Evolutionary conservation across 768 basidiomycete species (phyloP).

Genomic region (Lactarius hatsudake): DNA sequence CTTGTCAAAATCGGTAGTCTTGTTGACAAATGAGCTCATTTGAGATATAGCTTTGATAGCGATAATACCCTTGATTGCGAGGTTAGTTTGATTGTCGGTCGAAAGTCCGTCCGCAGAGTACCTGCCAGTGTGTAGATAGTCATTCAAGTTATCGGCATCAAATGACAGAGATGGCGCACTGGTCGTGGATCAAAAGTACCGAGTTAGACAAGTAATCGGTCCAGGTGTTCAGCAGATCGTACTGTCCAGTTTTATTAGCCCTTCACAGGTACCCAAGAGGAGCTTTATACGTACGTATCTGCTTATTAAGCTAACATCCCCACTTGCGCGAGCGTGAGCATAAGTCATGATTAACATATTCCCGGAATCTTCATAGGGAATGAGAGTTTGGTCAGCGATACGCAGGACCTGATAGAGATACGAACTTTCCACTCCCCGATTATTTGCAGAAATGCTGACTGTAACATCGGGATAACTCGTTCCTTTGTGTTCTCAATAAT

Average conservation of each 20-base stretch:
- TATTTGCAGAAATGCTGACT: background rate
- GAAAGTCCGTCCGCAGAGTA: constrained; percentile 11
- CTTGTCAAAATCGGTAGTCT: constrained; percentile 25
- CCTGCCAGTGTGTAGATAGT: constrained; percentile 6
- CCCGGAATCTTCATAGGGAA: constrained; percentile 29
- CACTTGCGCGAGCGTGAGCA: constrained; percentile 30
- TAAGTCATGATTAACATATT: constrained; percentile 39
- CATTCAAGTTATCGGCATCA: constrained; percentile 22
- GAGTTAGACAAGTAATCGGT: constrained; percentile 34
- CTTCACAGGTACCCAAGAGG: too few species aligned
- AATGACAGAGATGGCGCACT: constrained; percentile 49
- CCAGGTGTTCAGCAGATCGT: constrained; percentile 33
- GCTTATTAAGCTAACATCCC: constrained; percentile 29
- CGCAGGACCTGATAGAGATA: background rate
- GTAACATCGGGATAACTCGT: constrained; percentile 10
- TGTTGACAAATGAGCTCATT: constrained; percentile 39
- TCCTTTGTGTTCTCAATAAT: background rate
- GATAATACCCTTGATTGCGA: constrained; percentile 69
- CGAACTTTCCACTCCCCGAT: constrained; percentile 16
- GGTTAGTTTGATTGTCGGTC: constrained; percentile 58
- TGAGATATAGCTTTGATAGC: constrained; percentile 63
- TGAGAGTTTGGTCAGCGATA: background rate
- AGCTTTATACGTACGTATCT: constrained; percentile 24
- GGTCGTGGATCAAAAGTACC: constrained; percentile 51
- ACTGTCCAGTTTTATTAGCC: constrained; percentile 19